Evolutionary conservation across 129 eudicot species (phyloP).

Genomic region (Chrysanthemum seticuspe): DNA sequence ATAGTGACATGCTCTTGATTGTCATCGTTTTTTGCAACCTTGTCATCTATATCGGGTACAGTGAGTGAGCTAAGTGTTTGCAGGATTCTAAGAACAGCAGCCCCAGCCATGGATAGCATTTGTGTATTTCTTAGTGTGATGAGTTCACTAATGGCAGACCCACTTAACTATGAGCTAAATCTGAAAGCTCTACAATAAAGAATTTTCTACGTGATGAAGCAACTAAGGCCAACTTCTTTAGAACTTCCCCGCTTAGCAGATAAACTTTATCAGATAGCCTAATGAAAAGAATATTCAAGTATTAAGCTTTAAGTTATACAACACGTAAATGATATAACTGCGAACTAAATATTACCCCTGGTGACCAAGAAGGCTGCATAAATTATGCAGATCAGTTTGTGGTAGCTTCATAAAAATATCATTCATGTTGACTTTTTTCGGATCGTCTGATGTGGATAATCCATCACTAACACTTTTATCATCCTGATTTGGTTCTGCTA

Average conservation of each 20-base stretch:
- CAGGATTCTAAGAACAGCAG: conserved; percentile 84
- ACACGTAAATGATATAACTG: conserved; percentile 3
- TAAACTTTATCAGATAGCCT: conserved; percentile 98
- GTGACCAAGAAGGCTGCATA: conserved; percentile 91
- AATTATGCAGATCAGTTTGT: conserved; percentile 66
- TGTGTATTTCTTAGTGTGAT: conserved; percentile 73
- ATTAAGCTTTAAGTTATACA: conserved; percentile 8
- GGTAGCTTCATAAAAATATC: conserved; percentile 76
- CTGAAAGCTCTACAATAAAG: conserved; percentile 80
- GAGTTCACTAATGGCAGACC: conserved; percentile 83
- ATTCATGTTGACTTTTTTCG: conserved; percentile 31
- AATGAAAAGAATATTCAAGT: conserved; percentile 6
- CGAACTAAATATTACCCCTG: conserved; percentile 61
- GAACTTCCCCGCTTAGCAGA: conserved; percentile 77
- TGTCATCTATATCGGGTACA: conserved; percentile 37
- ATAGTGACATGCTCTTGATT: conserved; percentile 72
- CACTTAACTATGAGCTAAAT: conserved; percentile 69
- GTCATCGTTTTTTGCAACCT: conserved; percentile 40
- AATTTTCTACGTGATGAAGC: conserved; percentile 71
- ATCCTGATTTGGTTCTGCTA: conserved; percentile 38
- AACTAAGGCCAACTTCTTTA: conserved; percentile 78
- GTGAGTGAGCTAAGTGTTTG: conserved; percentile 88
- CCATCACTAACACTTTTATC: conserved; percentile 35
- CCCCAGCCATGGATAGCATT: conserved; percentile 97
- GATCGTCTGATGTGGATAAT: conserved; percentile 48